Evolutionary conservation across 495 filamentous ascomycete genomes (phyloP).

Genomic region (Aspergillus panamensis): DNA sequence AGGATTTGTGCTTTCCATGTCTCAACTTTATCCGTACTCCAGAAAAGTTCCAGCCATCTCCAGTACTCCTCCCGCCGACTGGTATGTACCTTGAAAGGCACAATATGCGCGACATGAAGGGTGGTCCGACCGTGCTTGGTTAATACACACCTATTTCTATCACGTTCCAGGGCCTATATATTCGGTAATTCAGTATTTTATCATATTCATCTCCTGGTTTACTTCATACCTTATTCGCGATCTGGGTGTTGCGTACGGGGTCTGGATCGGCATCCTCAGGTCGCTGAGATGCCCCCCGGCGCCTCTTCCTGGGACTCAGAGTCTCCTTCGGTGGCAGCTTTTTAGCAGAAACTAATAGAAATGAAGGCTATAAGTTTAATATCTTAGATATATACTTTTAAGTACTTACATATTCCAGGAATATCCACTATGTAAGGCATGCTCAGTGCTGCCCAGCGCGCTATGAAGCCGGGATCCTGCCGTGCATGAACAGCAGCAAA

Average conservation of each 20-base stretch:
- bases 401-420: not conserved
- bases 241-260: not conserved
- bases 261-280: not conserved
- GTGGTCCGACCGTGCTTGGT: not conserved
- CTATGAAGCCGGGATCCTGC: not conserved
- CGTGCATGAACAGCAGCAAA: not conserved
- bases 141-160: not conserved
- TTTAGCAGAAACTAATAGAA: not conserved
- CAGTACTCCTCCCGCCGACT: not conserved
- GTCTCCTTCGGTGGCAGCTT: not conserved
- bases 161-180: not conserved
- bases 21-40: not conserved
- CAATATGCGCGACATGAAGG: not conserved
- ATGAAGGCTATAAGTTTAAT: not conserved
- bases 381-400: not conserved
- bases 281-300: not conserved
- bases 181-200: not conserved
- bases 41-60: not conserved
- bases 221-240: not conserved
- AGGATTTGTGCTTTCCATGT: not conserved
- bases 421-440: not conserved
- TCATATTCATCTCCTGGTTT: conserved; percentile 1
- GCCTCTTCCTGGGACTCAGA: not conserved
- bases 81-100: not conserved
- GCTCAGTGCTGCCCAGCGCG: not conserved